Evolutionary conservation across 2,329 filamentous ascomycete species (phyloP).

Genomic region (Aschersonia sp.): DNA sequence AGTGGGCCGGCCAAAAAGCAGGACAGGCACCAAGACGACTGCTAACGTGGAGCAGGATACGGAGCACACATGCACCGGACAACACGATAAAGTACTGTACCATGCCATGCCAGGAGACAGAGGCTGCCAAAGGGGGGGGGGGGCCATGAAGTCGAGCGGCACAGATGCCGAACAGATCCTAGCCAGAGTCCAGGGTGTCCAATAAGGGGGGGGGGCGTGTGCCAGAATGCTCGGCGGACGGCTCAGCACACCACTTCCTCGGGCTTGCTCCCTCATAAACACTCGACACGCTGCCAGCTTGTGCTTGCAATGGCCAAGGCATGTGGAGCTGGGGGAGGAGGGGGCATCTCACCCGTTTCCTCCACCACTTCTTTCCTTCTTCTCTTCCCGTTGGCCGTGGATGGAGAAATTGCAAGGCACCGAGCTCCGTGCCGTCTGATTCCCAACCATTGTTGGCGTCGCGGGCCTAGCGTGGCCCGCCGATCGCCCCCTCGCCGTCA

Average conservation of each 20-base stretch:
- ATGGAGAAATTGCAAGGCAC: neutral
- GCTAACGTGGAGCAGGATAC: neutral
- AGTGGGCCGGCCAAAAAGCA: slow-evolving; percentile 4
- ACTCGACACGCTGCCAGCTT: neutral
- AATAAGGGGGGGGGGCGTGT: no score
- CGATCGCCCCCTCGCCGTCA: neutral
- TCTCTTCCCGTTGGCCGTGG: neutral
- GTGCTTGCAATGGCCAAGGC: neutral
- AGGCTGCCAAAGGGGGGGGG: no score
- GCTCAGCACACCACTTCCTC: neutral
- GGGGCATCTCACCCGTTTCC: neutral
- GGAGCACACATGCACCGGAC: neutral
- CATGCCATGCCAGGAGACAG: neutral
- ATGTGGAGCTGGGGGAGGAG: neutral
- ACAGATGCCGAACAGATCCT: no score
- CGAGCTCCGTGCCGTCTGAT: neutral
- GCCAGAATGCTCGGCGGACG: no score
- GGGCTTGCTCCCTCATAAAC: neutral
- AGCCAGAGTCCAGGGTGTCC: no score
- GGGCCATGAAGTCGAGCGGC: no score
- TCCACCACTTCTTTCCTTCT: neutral
- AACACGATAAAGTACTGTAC: neutral
- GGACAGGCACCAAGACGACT: neutral
- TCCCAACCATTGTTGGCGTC: neutral
- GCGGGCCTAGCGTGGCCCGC: neutral